Base-by-base conservation (phyloP, 2,329 filamentous ascomycete species). In the Alternaria brassicicola region DNA sequence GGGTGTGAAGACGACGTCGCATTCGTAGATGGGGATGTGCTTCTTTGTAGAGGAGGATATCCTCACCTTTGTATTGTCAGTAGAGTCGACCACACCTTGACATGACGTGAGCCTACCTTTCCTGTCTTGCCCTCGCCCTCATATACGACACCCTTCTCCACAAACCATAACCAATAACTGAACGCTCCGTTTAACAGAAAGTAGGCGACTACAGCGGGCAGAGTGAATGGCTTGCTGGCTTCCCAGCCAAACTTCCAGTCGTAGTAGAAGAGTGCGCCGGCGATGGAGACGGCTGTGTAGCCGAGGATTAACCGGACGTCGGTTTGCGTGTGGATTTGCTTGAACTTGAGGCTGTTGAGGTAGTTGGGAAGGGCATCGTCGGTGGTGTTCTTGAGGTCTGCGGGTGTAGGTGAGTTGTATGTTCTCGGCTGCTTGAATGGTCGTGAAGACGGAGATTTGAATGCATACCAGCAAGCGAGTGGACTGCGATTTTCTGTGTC, bases 291-390 rank as follows among this genome's bases (percentile, higher is more conserved):
- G 60, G 93, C 91, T 19, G 83, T 79, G 80, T 96, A 98, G 63
- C 95, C 95, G 8, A 99, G 83, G 0, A 83, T 84, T 43, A 99
- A 88, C 52, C 92, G 91, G 46, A 96, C 86, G 73, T 98, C 93
- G 70, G 88, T 87, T 46, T 95, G 88, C 57, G 80, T 84, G 80
- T 98, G 89, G 64, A 90, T 88, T 79, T 96, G 93, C 63, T 82
- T 85, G 83, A 97, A 97, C 66, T 84, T 88, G 76, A 98, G 88
- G 30, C 88, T 91, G 79, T 92, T 94, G 63, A 99, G 88, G 82
- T 98, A 98, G 80, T 95, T 93, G 58, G 91, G 88, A 59, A 99
- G 89, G 56, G 93, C 92, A 80, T 99, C 95, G 81, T 99, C 95
- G 66, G 91, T 92, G 36, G 93, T 96, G 81, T 95, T 96, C 80